phyloP scores from a whole-genome alignment of 2,329 filamentous ascomycete species.

The Sporothrix brunneoviolacea region DNA sequence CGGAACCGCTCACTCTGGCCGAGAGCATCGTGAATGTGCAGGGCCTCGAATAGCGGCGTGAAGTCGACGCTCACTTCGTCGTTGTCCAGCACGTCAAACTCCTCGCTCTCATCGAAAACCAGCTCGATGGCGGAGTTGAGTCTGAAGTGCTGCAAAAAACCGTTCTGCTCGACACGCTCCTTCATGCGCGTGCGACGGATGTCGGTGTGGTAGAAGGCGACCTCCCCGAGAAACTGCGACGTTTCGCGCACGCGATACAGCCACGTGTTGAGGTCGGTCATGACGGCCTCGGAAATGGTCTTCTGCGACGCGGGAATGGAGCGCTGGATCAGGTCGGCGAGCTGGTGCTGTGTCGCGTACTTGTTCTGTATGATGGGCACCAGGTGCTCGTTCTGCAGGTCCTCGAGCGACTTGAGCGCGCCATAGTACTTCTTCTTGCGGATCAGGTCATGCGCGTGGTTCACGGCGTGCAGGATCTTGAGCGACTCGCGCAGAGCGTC shows the following conservation, averaged over 20 bases:
- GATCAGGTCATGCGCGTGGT: conserved; percentile 87
- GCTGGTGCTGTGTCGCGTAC: conserved; percentile 88
- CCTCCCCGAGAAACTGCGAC: conserved; percentile 90
- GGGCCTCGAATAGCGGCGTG: conserved; percentile 83
- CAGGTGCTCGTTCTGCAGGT: conserved; percentile 92
- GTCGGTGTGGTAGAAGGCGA: conserved; percentile 94
- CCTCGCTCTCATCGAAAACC: conserved; percentile 89
- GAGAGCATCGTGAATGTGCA: conserved; percentile 93
- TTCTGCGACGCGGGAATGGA: conserved; percentile 90
- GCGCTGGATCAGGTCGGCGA: conserved; percentile 91
- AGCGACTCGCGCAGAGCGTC: conserved; percentile 85
- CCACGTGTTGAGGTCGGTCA: conserved; percentile 96
- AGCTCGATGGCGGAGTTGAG: conserved; percentile 94
- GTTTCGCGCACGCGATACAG: conserved; percentile 90
- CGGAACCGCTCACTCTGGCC: conserved; percentile 89
- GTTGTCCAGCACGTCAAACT: conserved; percentile 92
- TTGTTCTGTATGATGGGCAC: conserved; percentile 65
- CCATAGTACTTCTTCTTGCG: conserved; percentile 93
- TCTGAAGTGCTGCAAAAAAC: conserved; percentile 75
- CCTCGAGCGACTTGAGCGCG: conserved; percentile 86
- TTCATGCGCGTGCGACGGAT: conserved; percentile 76
- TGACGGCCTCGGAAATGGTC: conserved; percentile 91
- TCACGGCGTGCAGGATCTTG: conserved; percentile 85
- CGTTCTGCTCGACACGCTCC: conserved; percentile 68
- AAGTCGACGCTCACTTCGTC: conserved; percentile 95